phyloP scores from a whole-genome alignment of 2,329 filamentous ascomycete genomes.

The Cercospora beticola region DNA sequence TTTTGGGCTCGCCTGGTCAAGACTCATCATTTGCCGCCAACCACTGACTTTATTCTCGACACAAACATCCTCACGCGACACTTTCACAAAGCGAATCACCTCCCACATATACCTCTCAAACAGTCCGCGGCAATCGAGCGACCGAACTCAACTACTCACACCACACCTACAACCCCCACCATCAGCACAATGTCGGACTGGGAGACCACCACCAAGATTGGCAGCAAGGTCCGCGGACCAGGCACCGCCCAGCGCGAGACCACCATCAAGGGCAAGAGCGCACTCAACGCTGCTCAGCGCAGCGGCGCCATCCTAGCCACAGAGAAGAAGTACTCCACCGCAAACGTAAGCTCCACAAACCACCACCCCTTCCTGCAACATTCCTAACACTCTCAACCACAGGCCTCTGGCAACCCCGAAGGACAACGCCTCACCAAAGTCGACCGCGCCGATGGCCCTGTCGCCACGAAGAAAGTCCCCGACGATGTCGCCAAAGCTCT shows the following conservation, averaged over 20 bases:
- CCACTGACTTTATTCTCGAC: background rate
- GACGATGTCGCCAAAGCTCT: slow-evolving; percentile 79
- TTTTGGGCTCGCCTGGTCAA: background rate
- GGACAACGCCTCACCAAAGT: slow-evolving; percentile 97
- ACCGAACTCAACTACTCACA: background rate
- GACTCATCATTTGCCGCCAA: slow-evolving; percentile 5
- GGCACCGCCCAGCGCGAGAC: slow-evolving; percentile 73
- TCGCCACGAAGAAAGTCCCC: slow-evolving; percentile 92
- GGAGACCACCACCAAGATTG: slow-evolving; percentile 89
- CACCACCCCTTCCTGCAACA: background rate
- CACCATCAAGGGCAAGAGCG: slow-evolving; percentile 78
- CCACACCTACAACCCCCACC: slow-evolving; percentile 4
- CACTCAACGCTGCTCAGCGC: slow-evolving; percentile 87
- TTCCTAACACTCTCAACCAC: slow-evolving; percentile 30
- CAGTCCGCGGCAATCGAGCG: background rate
- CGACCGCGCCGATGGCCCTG: slow-evolving; percentile 93
- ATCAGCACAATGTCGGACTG: slow-evolving; percentile 58
- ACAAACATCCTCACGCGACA: background rate
- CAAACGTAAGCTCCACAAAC: slow-evolving; percentile 66
- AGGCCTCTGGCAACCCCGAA: slow-evolving; percentile 53
- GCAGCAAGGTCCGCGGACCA: slow-evolving; percentile 73
- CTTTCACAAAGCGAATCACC: background rate
- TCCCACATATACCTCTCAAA: background rate
- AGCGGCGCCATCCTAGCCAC: slow-evolving; percentile 73
- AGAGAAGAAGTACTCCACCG: slow-evolving; percentile 84